These are phyloP conservation scores for Candida oleophila DNA, from an alignment of 805 yeast species.

Conservation along the genomic window DNA sequence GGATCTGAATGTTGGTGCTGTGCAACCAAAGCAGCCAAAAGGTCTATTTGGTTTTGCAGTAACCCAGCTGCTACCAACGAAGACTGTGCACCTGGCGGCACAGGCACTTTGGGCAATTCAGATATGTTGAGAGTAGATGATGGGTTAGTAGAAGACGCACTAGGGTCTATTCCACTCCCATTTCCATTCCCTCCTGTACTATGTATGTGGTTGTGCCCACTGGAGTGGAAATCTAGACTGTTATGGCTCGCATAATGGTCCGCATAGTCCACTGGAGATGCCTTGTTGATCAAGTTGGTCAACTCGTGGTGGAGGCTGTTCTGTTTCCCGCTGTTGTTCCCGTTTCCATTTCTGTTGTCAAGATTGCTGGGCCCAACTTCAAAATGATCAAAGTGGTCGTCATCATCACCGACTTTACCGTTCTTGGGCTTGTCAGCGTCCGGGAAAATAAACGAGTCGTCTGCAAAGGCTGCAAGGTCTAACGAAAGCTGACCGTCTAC, in stretches of 20 bases:
- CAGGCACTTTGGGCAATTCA: constrained; percentile 57
- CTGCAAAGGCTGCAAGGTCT: constrained; percentile 81
- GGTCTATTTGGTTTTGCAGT: constrained; percentile 66
- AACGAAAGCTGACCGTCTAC: constrained; percentile 41
- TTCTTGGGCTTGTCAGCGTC: constrained; percentile 71
- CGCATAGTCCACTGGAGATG: background rate
- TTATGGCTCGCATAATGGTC: background rate
- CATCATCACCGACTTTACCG: constrained; percentile 11
- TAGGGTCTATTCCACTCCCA: background rate
- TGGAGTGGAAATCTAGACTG: background rate
- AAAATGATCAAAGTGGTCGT: constrained; percentile 2
- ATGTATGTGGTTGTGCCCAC: background rate
- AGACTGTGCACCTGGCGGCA: constrained; percentile 70
- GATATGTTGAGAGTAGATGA: constrained; percentile 32
- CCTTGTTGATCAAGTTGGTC: constrained; percentile 1
- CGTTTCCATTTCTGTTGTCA: constrained; percentile 7
- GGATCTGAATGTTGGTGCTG: constrained; percentile 53
- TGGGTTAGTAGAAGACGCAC: constrained; percentile 3
- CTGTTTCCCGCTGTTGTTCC: constrained; percentile 1
- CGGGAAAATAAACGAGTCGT: constrained; percentile 75
- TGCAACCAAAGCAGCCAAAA: constrained; percentile 70
- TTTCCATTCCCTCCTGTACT: background rate
- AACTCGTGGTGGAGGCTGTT: constrained; percentile 1
- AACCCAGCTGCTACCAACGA: constrained; percentile 67
- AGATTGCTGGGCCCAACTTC: background rate